A percentile compares a stretch with the other conserved stretches of the same genome.
These are phyloP conservation scores for Eragrostis curvula DNA, from an alignment of 176 grass and related monocot species.

Conservation along the genomic window DNA sequence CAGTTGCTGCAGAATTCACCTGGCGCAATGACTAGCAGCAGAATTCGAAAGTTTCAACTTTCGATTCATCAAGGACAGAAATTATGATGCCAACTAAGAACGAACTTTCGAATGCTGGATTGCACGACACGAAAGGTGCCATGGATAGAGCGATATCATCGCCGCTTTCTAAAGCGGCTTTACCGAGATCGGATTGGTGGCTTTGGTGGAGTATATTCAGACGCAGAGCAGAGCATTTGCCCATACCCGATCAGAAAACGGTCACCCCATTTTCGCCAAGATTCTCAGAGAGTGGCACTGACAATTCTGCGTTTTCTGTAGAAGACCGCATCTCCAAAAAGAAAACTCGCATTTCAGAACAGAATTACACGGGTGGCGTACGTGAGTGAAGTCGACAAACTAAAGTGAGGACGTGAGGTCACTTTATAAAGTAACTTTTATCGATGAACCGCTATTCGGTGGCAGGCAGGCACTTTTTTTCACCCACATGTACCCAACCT, in stretches of 20 bases:
- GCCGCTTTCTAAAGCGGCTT: constrained; percentile 5
- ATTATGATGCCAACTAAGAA: constrained; percentile 3
- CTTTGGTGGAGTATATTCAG: constrained; percentile 9
- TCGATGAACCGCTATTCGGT: constrained; percentile 25
- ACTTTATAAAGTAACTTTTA: constrained; percentile 66
- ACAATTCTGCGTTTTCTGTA: constrained; percentile 3
- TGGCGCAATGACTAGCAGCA: neutral
- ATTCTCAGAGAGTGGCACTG: neutral
- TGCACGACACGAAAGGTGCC: constrained; percentile 43
- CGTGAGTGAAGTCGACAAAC: constrained; percentile 38
- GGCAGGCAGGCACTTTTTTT: constrained; percentile 26
- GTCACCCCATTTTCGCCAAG: neutral
- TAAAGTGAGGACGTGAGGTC: constrained; percentile 34
- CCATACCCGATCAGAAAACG: neutral
- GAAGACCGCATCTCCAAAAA: neutral
- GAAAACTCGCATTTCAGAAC: neutral
- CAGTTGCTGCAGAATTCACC: neutral
- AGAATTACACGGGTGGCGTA: constrained; percentile 4
- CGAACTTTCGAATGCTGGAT: constrained; percentile 20
- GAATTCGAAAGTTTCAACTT: neutral
- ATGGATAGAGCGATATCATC: constrained; percentile 15
- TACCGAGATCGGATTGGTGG: neutral
- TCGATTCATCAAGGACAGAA: neutral
- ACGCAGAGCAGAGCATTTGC: neutral
- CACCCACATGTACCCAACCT: constrained; percentile 49